Evolutionary conservation across 805 yeast genomes (phyloP).

Genomic region (Debaryomyces prosopidis): DNA sequence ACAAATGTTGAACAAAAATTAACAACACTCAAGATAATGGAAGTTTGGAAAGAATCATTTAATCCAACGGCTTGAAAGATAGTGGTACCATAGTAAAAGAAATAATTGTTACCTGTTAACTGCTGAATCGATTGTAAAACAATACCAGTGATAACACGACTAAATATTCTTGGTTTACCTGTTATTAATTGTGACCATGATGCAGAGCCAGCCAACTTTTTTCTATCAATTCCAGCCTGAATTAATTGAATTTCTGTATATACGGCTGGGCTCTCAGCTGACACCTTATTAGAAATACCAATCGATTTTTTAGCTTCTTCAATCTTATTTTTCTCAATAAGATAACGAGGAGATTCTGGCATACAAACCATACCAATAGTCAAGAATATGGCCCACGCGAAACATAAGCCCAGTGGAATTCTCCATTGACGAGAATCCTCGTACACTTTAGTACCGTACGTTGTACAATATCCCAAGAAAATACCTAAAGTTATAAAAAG

Average conservation of each 20-base stretch:
- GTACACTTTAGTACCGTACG: slow-evolving; percentile 59
- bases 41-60: slow-evolving; percentile 52
- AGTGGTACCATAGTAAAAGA: slow-evolving; percentile 61
- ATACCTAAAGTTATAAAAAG: slow-evolving; percentile 71
- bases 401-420: slow-evolving; percentile 59
- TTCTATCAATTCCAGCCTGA: slow-evolving; percentile 61
- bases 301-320: slow-evolving; percentile 57
- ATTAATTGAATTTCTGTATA: slow-evolving; percentile 53
- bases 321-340: slow-evolving; percentile 48
- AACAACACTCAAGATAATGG: slow-evolving; percentile 55
- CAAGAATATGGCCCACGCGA: slow-evolving; percentile 52
- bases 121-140: slow-evolving; percentile 61
- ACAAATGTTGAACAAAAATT: slow-evolving; percentile 56
- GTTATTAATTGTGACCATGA: slow-evolving; percentile 62
- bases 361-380: slow-evolving; percentile 52
- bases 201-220: slow-evolving; percentile 62
- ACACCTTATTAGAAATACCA: slow-evolving; percentile 57
- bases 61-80: slow-evolving; percentile 53
- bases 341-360: slow-evolving; percentile 71
- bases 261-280: slow-evolving; percentile 54
- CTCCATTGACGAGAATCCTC: slow-evolving; percentile 61
- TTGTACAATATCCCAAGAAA: slow-evolving; percentile 65
- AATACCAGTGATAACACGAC: slow-evolving; percentile 57
- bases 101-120: slow-evolving; percentile 58
- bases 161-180: slow-evolving; percentile 63